Evolutionary conservation across 441 rosid genomes (phyloP).

Genomic region (Syzygium malaccense): DNA sequence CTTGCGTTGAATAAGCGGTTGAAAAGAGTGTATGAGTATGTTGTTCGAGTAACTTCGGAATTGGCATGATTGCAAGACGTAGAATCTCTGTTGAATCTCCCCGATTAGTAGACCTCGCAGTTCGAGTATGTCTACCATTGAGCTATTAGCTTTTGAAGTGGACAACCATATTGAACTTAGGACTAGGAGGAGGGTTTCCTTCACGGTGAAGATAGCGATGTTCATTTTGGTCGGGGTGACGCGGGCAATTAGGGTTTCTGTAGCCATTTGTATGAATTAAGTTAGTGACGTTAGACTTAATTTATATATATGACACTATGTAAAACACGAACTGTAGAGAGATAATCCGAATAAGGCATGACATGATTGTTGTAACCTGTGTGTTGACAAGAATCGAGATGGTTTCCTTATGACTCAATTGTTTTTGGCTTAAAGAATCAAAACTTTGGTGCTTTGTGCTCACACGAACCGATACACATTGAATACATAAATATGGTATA

Average conservation of each 20-base stretch:
- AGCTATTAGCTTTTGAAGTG: too few species aligned
- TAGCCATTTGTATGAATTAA: background rate
- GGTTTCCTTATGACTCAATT: background rate
- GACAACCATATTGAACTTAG: too few species aligned
- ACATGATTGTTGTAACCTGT: background rate
- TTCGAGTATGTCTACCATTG: too few species aligned
- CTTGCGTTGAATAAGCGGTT: background rate
- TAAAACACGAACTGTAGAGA: background rate
- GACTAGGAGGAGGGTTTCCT: too few species aligned
- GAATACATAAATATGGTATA: background rate
- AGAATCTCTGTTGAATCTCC: background rate
- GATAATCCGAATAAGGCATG: background rate
- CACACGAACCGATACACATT: background rate
- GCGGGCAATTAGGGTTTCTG: background rate
- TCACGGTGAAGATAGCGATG: background rate
- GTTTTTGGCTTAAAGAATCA: background rate
- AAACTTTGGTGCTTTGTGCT: background rate
- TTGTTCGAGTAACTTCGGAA: background rate
- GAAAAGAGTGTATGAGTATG: background rate
- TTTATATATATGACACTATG: fast-evolving
- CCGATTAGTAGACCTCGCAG: background rate
- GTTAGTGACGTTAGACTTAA: background rate
- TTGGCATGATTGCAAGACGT: background rate
- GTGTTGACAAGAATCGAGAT: background rate
- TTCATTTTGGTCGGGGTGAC: background rate